These are phyloP conservation scores for Groenewaldozyma sp. DNA, from an alignment of 1,139 yeast species.

Conservation along the genomic window DNA sequence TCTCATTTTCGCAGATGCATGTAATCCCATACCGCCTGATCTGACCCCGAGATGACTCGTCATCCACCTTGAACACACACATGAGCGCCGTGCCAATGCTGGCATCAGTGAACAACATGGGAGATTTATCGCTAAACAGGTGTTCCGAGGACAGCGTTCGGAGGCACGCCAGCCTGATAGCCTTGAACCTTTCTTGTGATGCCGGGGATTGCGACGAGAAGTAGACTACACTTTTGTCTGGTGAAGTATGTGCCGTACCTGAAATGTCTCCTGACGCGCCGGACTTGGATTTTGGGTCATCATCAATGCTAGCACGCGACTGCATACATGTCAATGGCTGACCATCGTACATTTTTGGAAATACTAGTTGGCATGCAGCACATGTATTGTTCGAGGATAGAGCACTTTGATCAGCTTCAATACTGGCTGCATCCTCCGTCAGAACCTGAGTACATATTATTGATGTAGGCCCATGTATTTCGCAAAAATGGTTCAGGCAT, in stretches of 20 bases:
- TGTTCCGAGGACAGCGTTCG: slow-evolving; percentile 63
- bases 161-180: slow-evolving; percentile 40
- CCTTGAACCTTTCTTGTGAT: slow-evolving; percentile 41
- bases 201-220: slow-evolving; percentile 60
- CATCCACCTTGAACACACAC: slow-evolving; percentile 58
- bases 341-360: slow-evolving; percentile 13
- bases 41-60: slow-evolving; percentile 67
- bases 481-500: slow-evolving; percentile 75
- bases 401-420: slow-evolving; percentile 19
- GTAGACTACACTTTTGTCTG: slow-evolving; percentile 7
- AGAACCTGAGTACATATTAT: slow-evolving; percentile 60
- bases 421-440: slow-evolving; percentile 12
- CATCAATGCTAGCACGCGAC: slow-evolving; percentile 5
- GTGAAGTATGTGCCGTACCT: slow-evolving; percentile 5
- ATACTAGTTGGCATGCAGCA: slow-evolving; percentile 19
- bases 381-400: slow-evolving; percentile 16
- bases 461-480: slow-evolving; percentile 73
- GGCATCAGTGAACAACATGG: slow-evolving; percentile 64
- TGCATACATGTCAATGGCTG: slow-evolving; percentile 7
- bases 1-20: slow-evolving; percentile 52
- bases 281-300: not conserved
- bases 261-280: not conserved
- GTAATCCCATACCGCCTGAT: slow-evolving; percentile 64
- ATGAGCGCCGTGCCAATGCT: slow-evolving; percentile 59
- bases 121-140: slow-evolving; percentile 53